Conservation (phyloP, 345 rosid species). For the Eucalyptus polybractea region DNA sequence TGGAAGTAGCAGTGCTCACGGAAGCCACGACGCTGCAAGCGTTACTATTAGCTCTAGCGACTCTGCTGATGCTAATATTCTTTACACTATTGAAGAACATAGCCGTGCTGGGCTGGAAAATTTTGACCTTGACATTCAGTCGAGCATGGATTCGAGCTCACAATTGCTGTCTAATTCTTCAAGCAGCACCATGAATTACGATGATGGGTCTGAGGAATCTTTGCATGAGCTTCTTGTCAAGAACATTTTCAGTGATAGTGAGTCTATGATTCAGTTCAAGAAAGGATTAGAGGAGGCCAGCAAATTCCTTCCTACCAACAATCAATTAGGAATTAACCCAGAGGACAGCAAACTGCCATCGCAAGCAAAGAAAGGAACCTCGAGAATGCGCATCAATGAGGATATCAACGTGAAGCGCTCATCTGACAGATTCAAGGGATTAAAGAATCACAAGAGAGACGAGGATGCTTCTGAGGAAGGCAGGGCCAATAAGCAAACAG, state of each 20-base stretch:
- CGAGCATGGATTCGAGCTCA: background rate
- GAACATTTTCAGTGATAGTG: constrained; percentile 38
- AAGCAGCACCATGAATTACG: background rate
- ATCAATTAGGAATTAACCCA: constrained; percentile 21
- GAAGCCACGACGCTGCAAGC: background rate
- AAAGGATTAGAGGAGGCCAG: constrained; percentile 83
- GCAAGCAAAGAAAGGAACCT: background rate
- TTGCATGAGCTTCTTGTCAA: constrained; percentile 30
- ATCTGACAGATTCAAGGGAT: constrained; percentile 10
- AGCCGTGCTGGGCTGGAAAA: background rate
- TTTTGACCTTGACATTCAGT: background rate
- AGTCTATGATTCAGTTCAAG: constrained; percentile 53
- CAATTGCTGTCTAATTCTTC: constrained; percentile 1
- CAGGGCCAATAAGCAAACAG: constrained; percentile 51
- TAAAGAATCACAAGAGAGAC: constrained; percentile 42
- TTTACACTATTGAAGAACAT: background rate
- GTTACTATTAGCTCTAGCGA: background rate
- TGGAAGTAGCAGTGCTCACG: background rate
- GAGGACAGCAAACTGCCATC: constrained; percentile 3
- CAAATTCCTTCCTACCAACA: constrained; percentile 63
- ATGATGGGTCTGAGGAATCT: constrained; percentile 16
- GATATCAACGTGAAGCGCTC: background rate
- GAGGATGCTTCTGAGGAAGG: constrained; percentile 33
- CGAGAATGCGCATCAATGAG: constrained; percentile 4
- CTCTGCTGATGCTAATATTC: background rate